Conservation (phyloP, 164 flowering plant species). For the Warburgia ugandensis region DNA sequence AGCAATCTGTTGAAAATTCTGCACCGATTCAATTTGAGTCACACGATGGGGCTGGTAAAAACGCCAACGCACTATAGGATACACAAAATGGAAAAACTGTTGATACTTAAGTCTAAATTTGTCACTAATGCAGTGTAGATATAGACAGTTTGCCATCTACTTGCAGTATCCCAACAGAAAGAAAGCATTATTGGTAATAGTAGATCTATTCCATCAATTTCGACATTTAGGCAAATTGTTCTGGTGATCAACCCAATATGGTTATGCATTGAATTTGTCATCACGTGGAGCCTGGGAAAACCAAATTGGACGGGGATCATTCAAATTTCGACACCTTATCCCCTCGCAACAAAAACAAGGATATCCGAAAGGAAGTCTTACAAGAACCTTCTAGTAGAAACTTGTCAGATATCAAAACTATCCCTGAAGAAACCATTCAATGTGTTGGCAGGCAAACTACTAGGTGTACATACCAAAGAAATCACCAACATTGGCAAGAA, state of each 20-base stretch:
- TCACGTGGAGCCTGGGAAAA: background rate
- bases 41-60: too few relatives aligned
- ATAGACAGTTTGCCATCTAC: too few relatives aligned
- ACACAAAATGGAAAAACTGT: conserved; percentile 4
- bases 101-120: conserved; percentile 3
- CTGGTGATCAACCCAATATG: conserved; percentile 2
- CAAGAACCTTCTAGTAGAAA: too few relatives aligned
- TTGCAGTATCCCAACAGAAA: too few relatives aligned
- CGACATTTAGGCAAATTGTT: conserved; percentile 12
- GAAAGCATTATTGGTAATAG: conserved; percentile 9
- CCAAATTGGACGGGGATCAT: background rate
- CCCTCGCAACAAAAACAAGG: background rate
- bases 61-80: too few relatives aligned
- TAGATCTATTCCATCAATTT: conserved; percentile 10
- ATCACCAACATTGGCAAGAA: conserved; percentile 67
- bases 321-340: background rate
- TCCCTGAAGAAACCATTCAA: background rate
- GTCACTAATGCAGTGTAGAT: conserved; percentile 10
- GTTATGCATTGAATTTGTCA: background rate
- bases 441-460: conserved; percentile 24
- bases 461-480: conserved; percentile 62
- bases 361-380: conserved; percentile 14
- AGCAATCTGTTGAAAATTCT: too few relatives aligned
- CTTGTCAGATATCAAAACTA: too few relatives aligned
- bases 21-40: background rate